A percentile compares a stretch with the other conserved stretches of the same genome.
Conservation (phyloP, 345 rosid species). For the Camelina neglecta region DNA sequence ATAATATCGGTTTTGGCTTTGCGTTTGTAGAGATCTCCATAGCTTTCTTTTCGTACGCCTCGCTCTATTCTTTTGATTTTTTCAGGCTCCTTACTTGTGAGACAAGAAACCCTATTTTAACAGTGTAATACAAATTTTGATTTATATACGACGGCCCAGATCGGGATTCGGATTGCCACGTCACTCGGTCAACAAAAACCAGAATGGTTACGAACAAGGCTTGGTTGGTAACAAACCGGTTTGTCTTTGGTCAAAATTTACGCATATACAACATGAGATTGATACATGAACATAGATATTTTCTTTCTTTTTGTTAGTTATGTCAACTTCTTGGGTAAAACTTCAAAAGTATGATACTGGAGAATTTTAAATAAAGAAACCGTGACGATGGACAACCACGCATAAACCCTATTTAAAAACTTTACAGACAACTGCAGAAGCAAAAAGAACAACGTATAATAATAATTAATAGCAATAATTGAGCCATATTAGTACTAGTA, state of each 20-base stretch:
- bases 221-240: conserved; percentile 19
- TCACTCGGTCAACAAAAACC: conserved; percentile 20
- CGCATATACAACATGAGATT: conserved; percentile 17
- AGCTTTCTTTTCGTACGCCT: conserved; percentile 10
- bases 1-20: background rate
- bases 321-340: conserved; percentile 26
- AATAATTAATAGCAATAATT: background rate
- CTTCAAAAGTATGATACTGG: background rate
- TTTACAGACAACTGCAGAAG: conserved; percentile 18
- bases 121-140: conserved; percentile 7
- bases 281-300: background rate
- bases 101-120: background rate
- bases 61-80: conserved; percentile 3
- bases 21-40: conserved; percentile 6
- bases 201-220: background rate
- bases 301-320: background rate
- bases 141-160: no score
- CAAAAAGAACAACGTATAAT: conserved; percentile 12
- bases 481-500: background rate
- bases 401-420: conserved; percentile 17
- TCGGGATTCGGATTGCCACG: background rate
- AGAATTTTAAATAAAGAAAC: conserved; percentile 20
- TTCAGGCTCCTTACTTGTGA: conserved; percentile 1
- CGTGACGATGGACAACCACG: conserved; percentile 36
- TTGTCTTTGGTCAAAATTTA: conserved; percentile 13